phyloP scores from a whole-genome alignment of 352 stramenopile species.

The Pythium dissimile region DNA sequence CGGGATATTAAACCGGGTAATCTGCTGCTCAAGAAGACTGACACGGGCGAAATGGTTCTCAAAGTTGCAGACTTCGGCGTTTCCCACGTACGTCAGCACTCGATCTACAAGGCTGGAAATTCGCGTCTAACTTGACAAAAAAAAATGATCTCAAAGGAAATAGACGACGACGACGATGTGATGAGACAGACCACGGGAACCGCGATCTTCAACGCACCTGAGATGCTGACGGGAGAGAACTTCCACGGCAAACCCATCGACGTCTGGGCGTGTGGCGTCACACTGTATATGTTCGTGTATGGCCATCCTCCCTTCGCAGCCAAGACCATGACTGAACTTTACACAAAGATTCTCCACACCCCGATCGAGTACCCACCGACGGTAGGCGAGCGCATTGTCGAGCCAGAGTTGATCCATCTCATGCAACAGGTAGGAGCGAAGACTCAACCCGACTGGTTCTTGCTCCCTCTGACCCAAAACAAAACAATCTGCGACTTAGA shows the following conservation, averaged over 20 bases:
- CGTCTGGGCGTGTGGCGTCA: constrained; percentile 95
- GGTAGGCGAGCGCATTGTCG: constrained; percentile 47
- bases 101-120: too few species aligned
- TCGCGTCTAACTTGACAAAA: too few species aligned
- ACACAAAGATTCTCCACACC: constrained; percentile 89
- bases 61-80: constrained; percentile 83
- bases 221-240: constrained; percentile 77
- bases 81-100: constrained; percentile 54
- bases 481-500: too few species aligned
- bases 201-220: constrained; percentile 72
- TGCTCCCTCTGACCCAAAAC: too few species aligned
- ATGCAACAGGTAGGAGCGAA: constrained; percentile 61
- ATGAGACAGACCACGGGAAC: constrained; percentile 73
- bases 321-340: constrained; percentile 88
- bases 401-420: constrained; percentile 58
- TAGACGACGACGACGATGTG: constrained; percentile 68
- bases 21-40: constrained; percentile 56
- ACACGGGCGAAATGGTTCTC: constrained; percentile 57
- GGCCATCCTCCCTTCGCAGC: constrained; percentile 92
- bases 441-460: too few species aligned
- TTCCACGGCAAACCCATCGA: constrained; percentile 85
- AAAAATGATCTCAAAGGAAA: too few species aligned
- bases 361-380: constrained; percentile 42
- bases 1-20: constrained; percentile 83
- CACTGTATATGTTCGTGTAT: constrained; percentile 96